phyloP scores from a whole-genome alignment of 2,329 filamentous ascomycete genomes.

The Helotiales sp. region DNA sequence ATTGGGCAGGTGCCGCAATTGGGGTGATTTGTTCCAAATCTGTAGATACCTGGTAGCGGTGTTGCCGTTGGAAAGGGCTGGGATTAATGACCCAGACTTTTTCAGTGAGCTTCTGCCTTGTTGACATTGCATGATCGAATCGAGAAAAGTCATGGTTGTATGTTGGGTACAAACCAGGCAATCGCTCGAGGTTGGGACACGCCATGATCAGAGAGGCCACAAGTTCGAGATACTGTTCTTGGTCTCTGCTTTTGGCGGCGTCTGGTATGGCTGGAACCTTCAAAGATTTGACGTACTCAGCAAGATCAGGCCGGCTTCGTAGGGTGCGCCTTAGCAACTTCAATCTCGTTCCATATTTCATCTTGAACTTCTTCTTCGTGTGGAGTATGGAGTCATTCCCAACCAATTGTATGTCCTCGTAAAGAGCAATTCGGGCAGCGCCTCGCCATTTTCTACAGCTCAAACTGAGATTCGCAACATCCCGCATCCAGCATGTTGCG shows the following conservation, averaged over 20 bases:
- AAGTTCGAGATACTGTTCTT: slow-evolving; percentile 55
- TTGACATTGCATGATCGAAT: slow-evolving; percentile 59
- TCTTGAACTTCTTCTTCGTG: slow-evolving; percentile 59
- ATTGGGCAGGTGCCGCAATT: slow-evolving; percentile 36
- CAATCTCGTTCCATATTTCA: slow-evolving; percentile 52
- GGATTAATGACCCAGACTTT: slow-evolving; percentile 57
- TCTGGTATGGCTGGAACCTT: slow-evolving; percentile 53
- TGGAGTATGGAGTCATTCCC: slow-evolving; percentile 52
- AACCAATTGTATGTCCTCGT: slow-evolving; percentile 58
- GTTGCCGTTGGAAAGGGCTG: slow-evolving; percentile 38
- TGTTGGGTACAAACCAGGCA: slow-evolving; percentile 53
- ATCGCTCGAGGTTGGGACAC: slow-evolving; percentile 62
- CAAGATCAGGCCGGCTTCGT: slow-evolving; percentile 52
- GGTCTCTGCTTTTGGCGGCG: slow-evolving; percentile 35
- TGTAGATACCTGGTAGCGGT: slow-evolving; percentile 24
- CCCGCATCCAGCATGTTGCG: slow-evolving; percentile 65
- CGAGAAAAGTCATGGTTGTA: slow-evolving; percentile 58
- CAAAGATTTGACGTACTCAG: slow-evolving; percentile 54
- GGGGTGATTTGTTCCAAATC: slow-evolving; percentile 23
- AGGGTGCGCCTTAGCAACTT: slow-evolving; percentile 59
- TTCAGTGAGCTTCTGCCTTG: slow-evolving; percentile 53
- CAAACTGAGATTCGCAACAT: slow-evolving; percentile 52
- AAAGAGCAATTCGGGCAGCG: slow-evolving; percentile 42
- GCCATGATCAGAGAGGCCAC: slow-evolving; percentile 63
- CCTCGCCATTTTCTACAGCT: slow-evolving; percentile 53